Evolutionary conservation across 2,329 filamentous ascomycete species (phyloP), one percentile per base, ranked within the genome.

Genomic region (Thyridium curvatum): DNA sequence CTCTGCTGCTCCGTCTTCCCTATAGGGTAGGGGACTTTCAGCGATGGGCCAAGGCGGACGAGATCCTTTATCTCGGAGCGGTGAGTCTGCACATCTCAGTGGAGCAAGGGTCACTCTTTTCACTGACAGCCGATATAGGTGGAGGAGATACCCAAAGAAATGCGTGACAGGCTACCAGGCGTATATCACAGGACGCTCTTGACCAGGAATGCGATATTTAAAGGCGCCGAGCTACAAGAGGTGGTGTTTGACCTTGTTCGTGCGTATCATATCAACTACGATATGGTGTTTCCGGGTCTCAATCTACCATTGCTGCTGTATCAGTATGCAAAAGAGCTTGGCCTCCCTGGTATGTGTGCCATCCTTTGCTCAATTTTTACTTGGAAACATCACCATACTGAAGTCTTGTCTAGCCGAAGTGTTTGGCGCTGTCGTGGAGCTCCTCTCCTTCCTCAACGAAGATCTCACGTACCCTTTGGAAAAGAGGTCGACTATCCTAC

Each of bases 1-100:
- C 79, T 30, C 52, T 93, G 34, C 66, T 95, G 18, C 68, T 95
- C 49, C 79, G 84, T 40, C 68, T 93, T 40, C 88, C 90, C 0
- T 70, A 86, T n/a, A 79, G 81, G 16, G 65, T 91, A 8, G 82
- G 79, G 10, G 86, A 94, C 46, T 60, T 97, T 12, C 72, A 72
- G 39, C 65, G 68, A 33, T 94, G 86, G 80, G 77, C 77, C 13
- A 74, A 72, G 35, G 66, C 66, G 41, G 81, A 82, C 34, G 75
- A 84, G 40, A 70, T 97, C 18, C 73, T 84, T 0, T 97, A 84
- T 57, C 73, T 84, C 34, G 70, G 77, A 48, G 83, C 84, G 15
- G 79, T 81, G 58, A 57, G 72, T 59, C 21, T n/a, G n/a, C n/a
- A n/a, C n/a, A n/a, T n/a, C n/a, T n/a, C n/a, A n/a, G n/a, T n/a